phyloP scores from a whole-genome alignment of 2,329 filamentous ascomycete genomes.

The Ophiostoma australiae region DNA sequence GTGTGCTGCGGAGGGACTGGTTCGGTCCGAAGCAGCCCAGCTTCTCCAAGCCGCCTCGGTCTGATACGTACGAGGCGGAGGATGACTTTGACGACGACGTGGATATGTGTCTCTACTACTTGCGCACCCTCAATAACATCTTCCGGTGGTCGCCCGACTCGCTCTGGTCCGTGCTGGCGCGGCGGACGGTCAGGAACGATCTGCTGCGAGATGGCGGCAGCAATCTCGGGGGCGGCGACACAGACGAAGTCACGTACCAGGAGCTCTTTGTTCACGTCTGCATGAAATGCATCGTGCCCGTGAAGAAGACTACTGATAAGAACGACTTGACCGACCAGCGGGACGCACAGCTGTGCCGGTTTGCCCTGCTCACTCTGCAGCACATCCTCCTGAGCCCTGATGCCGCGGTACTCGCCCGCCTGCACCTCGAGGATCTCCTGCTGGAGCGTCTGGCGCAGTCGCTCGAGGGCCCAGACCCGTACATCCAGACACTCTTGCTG shows the following conservation, averaged over 20 bases:
- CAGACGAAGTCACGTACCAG: conserved; percentile 56
- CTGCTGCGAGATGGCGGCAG: conserved; percentile 43
- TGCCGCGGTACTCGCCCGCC: conserved; percentile 51
- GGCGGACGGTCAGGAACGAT: conserved; percentile 50
- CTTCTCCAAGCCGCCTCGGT: conserved; percentile 30
- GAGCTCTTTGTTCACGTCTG: conserved; percentile 64
- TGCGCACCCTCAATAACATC: conserved; percentile 69
- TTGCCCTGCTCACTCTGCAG: conserved; percentile 63
- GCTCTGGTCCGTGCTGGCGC: conserved; percentile 66
- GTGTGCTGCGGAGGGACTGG: conserved; percentile 41
- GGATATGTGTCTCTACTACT: conserved; percentile 71
- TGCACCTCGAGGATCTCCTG: conserved; percentile 65
- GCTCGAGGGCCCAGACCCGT: conserved; percentile 58
- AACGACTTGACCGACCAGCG: conserved; percentile 41
- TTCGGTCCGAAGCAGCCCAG: conserved; percentile 19
- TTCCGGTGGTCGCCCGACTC: conserved; percentile 63
- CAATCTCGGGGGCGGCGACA: conserved; percentile 52
- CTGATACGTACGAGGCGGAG: conserved; percentile 27
- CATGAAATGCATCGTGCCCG: conserved; percentile 54
- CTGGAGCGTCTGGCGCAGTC: conserved; percentile 63
- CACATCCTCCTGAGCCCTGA: conserved; percentile 63
- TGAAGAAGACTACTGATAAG: conserved; percentile 27
- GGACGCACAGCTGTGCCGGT: conserved; percentile 64
- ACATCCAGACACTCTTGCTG: conserved; percentile 71
- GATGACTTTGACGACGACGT: conserved; percentile 66